Conservation (phyloP, 225 moss, liverwort and hornwort genomes). For the Neckera pumila region DNA sequence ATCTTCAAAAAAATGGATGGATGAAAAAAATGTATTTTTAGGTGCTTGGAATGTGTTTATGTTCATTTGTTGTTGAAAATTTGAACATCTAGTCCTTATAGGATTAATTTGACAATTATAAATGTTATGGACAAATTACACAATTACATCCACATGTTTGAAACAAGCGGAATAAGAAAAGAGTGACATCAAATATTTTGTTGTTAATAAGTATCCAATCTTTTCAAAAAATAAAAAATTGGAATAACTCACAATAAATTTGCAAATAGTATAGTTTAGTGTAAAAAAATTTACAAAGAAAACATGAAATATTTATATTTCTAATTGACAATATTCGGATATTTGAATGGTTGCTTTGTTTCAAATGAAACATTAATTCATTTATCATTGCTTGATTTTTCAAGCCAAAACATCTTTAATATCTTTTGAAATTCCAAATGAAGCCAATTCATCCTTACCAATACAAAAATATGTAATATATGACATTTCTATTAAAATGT, state of each 20-base stretch:
- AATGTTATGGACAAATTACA: background rate
- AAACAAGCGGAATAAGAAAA: background rate
- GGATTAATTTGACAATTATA: too few species aligned
- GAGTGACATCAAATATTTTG: background rate
- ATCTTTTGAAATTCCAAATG: background rate
- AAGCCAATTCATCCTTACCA: background rate
- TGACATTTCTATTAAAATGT: background rate
- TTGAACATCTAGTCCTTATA: too few species aligned
- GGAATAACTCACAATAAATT: background rate
- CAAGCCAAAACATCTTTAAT: too few species aligned
- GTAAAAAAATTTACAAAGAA: background rate
- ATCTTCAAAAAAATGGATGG: too few species aligned
- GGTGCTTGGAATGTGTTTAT: too few species aligned
- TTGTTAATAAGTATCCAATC: background rate
- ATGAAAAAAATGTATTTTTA: too few species aligned
- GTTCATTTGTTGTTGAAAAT: too few species aligned
- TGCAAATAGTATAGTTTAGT: too few species aligned
- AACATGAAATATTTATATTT: background rate
- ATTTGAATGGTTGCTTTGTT: too few species aligned
- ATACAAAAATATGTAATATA: too few species aligned
- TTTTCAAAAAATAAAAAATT: background rate
- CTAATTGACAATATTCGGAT: rapidly evolving
- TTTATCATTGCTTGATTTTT: too few species aligned
- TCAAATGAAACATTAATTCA: too few species aligned
- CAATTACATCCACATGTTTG: background rate